Conservation (phyloP, 331 rosid genomes). For the Malus hybrid region DNA sequence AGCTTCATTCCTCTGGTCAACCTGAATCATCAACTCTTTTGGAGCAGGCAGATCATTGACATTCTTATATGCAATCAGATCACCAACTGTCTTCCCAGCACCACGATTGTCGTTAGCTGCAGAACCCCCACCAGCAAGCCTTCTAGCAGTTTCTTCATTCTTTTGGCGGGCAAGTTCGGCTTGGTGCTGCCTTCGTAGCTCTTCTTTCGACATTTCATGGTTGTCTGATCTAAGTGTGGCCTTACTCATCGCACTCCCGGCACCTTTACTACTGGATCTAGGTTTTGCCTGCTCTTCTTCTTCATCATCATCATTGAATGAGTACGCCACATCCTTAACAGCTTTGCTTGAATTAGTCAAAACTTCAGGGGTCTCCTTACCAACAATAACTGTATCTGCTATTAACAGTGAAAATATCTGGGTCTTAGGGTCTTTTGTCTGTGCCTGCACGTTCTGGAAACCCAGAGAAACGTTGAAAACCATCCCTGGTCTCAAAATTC, state of each 20-base stretch:
- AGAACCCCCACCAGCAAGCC: constrained; percentile 75
- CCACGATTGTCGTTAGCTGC: constrained; percentile 33
- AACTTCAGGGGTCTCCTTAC: constrained; percentile 46
- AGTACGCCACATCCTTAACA: constrained; percentile 67
- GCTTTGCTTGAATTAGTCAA: constrained; percentile 59
- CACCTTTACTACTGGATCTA: constrained; percentile 20
- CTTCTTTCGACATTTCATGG: constrained; percentile 76
- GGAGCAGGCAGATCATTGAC: constrained; percentile 63
- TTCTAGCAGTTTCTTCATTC: constrained; percentile 80
- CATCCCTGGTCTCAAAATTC: constrained; percentile 52
- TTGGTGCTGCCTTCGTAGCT: constrained; percentile 74
- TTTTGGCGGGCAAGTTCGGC: constrained; percentile 90
- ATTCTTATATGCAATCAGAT: constrained; percentile 66
- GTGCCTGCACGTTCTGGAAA: constrained; percentile 56
- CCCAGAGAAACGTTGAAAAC: constrained; percentile 74
- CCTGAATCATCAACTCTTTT: constrained; percentile 66
- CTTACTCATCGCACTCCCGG: constrained; percentile 35
- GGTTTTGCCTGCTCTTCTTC: constrained; percentile 36
- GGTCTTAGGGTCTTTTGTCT: constrained; percentile 42
- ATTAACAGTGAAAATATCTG: constrained; percentile 53
- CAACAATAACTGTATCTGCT: constrained; percentile 60
- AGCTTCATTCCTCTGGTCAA: constrained; percentile 74
- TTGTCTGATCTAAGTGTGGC: constrained; percentile 73
- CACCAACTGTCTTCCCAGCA: constrained; percentile 36
- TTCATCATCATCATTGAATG: constrained; percentile 77